Evolutionary conservation across 2,329 filamentous ascomycete genomes (phyloP).

Genomic region (Botrytis deweyae): DNA sequence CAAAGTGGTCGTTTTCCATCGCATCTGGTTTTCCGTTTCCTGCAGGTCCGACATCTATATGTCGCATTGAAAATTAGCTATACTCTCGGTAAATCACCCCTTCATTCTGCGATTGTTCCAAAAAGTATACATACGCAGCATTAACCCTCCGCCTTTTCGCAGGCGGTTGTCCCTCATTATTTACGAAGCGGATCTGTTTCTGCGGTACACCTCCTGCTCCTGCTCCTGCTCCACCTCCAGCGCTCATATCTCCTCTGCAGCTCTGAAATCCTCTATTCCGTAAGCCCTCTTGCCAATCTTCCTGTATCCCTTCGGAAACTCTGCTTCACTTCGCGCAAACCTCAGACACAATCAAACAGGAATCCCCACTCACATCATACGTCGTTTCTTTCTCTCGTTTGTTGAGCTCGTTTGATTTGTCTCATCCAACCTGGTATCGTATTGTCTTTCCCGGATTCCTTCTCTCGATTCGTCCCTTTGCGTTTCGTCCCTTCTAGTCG

Average conservation of each 20-base stretch:
- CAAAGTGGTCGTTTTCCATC: slow-evolving; percentile 71
- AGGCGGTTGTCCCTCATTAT: slow-evolving; percentile 77
- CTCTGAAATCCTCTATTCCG: background rate
- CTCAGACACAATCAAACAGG: slow-evolving; percentile 1
- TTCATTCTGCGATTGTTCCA: slow-evolving; percentile 21
- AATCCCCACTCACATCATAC: slow-evolving; percentile 1
- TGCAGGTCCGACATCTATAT: slow-evolving; percentile 66
- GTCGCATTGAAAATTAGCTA: background rate
- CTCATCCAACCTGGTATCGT: background rate
- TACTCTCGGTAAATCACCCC: background rate
- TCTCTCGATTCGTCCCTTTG: too few relatives aligned
- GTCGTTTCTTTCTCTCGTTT: background rate
- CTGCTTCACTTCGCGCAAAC: slow-evolving; percentile 8
- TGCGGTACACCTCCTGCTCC: background rate
- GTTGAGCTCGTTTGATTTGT: background rate
- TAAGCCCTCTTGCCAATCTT: background rate
- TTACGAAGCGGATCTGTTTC: slow-evolving; percentile 74
- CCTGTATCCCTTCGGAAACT: background rate
- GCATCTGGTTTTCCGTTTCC: slow-evolving; percentile 73
- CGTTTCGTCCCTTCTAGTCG: background rate
- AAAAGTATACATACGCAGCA: slow-evolving; percentile 61
- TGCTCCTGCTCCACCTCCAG: background rate
- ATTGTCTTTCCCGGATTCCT: background rate
- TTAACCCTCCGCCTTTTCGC: slow-evolving; percentile 77
- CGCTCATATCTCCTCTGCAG: background rate